Evolutionary conservation across 2,329 filamentous ascomycete species (phyloP), one percentile per base, ranked within the genome.

Genomic region (Colletotrichum shisoi): DNA sequence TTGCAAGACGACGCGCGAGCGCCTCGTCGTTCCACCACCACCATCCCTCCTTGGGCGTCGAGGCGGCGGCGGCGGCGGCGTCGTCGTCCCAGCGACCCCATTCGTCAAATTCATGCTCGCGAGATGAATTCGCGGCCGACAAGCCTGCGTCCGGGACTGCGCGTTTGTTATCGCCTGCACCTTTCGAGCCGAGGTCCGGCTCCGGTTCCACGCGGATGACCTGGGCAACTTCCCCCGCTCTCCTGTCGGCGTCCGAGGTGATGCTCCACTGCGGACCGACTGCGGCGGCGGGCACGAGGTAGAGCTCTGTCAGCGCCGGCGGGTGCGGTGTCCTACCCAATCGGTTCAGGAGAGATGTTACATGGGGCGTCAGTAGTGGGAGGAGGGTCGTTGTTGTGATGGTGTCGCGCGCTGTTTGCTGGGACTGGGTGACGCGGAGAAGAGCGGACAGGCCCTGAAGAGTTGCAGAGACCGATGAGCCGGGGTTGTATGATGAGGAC

Each of bases 11-110:
- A 8, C 67, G 69, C 0, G 84, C 83, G 78, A 83, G 78, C 2
- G 72, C 73, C 63, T 82, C 82, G 53, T 85, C 81, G 1, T 69
- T 70, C 79, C 82, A 86, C 82, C 83, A 86, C 49, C 27, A 52
- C 7, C 31, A 21, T 4, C 21, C 62, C 12, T 46, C 62, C 17
- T 17, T 44, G 27, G 56, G 19, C 15, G 34, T 13, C 5, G 53
- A n/a, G 9, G 39, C 19, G 3, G 21, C 21, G 21, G n/a, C n/a
- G n/a, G 12, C 9, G 19, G 3, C 6, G 6, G 21, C 3, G 21
- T 60, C 49, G 42, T 65, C 37, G 56, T 11, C 67, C 66, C 3
- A 83, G 21, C 81, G 75, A 0, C 82, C 81, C 82, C 82, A 83
- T 24, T 82, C 82, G 52, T 79, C 79, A 52, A 83, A 83, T 3